Evolutionary conservation across 352 stramenopile genomes (phyloP), one percentile per base, ranked within the genome.

Genomic region (Aphanomyces invadans): DNA sequence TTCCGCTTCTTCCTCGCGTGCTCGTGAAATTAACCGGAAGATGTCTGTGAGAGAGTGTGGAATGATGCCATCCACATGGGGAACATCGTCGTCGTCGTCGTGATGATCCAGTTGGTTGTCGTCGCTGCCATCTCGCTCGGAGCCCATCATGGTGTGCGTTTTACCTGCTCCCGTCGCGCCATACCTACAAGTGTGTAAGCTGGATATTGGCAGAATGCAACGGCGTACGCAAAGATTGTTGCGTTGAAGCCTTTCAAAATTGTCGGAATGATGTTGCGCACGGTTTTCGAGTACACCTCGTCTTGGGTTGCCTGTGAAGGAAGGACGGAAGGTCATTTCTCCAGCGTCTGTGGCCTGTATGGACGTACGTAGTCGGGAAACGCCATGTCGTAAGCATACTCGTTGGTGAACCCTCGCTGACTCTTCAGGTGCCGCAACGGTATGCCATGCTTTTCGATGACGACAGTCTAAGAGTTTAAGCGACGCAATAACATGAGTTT

Each of bases 11-110:
- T 80, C 76, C 45, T 76, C 70, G 61, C 89, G 75, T 51, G 81
- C 73, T 38, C 82, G 71, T 12, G 45, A 44, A 59, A 92, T 95
- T 53, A 96, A 74, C 31, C 74, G 74, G 53, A 86, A 86, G 49
- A 86, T 84, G 28, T 86, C 76, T 0, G 78, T 71, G 2, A 86
- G 70, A 5, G 78, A 73, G 60, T 84, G 76, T 25, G 88, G 88
- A 46, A 96, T 94, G 66, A 96, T 93, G n/a, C 88, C 88, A 45
- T 81, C 73, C n/a, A 84, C 78, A 5, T 73, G 55, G 32, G 79
- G 62, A 19, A 73, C 59, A 42, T 73, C 70, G 26, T 86, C 76
- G 32, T 68, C 38, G 38, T 45, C 38, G 17, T 78, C 70, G 52
- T 79, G 66, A n/a, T 81, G 73, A 3, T 79, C 68, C 4, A 79